These are phyloP conservation scores for Hypoxylon rickii DNA, from an alignment of 495 filamentous ascomycete genomes.

Conservation along the genomic window DNA sequence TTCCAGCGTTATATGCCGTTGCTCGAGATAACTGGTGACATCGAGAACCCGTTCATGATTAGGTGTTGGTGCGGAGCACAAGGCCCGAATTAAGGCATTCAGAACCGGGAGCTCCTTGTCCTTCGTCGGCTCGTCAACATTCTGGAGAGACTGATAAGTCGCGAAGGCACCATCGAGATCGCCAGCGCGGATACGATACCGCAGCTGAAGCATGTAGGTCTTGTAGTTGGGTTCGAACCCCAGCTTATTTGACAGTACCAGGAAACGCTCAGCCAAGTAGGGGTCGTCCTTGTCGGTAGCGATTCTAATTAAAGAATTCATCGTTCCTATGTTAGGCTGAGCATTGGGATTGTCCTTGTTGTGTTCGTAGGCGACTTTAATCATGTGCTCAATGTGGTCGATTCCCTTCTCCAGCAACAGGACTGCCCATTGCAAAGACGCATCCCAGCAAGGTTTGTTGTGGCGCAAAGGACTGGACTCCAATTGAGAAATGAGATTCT, in stretches of 20 bases:
- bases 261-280: slow-evolving; percentile 73
- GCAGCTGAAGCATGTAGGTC: slow-evolving; percentile 75
- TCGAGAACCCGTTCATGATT: slow-evolving; percentile 69
- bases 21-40: slow-evolving; percentile 75
- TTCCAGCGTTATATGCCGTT: slow-evolving; percentile 69
- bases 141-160: slow-evolving; percentile 64
- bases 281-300: slow-evolving; percentile 72
- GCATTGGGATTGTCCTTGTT: slow-evolving; percentile 46
- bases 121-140: slow-evolving; percentile 50
- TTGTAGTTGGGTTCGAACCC: slow-evolving; percentile 64
- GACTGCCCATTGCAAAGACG: slow-evolving; percentile 76
- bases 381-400: slow-evolving; percentile 70
- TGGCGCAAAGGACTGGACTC: slow-evolving; percentile 34
- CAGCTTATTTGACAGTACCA: slow-evolving; percentile 63
- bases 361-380: slow-evolving; percentile 61
- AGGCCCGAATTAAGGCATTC: slow-evolving; percentile 76
- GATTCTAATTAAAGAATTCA: slow-evolving; percentile 75
- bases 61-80: slow-evolving; percentile 59
- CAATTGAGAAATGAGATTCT: slow-evolving; percentile 54
- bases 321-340: slow-evolving; percentile 66
- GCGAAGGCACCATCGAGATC: slow-evolving; percentile 70
- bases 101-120: slow-evolving; percentile 65
- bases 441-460: slow-evolving; percentile 63
- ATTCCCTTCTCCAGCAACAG: slow-evolving; percentile 67
- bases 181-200: slow-evolving; percentile 69